These are phyloP conservation scores for Hydnomerulius pinastri DNA, from an alignment of 768 basidiomycete genomes.

Conservation along the genomic window DNA sequence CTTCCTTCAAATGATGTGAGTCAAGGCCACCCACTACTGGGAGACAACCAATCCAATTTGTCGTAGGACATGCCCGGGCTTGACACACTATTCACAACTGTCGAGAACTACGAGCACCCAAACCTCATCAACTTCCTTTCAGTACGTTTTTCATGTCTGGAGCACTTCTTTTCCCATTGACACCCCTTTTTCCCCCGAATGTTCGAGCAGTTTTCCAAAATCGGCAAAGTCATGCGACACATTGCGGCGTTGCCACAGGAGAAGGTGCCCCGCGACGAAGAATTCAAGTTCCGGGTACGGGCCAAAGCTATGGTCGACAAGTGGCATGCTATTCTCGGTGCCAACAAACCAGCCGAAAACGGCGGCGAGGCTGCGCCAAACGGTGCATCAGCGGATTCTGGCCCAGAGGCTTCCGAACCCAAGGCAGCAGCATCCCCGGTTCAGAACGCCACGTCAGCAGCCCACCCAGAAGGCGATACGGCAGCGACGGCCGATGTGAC, in stretches of 20 bases:
- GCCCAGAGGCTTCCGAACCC: conserved; percentile 17
- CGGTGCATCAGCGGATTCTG: conserved; percentile 23
- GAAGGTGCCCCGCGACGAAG: conserved; percentile 51
- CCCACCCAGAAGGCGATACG: conserved; percentile 19
- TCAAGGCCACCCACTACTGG: conserved; percentile 7
- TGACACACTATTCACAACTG: conserved; percentile 70
- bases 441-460: conserved; percentile 33
- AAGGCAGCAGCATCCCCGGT: conserved; percentile 23
- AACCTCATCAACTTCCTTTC: conserved; percentile 70
- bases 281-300: conserved; percentile 54
- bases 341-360: conserved; percentile 34
- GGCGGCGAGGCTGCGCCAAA: conserved; percentile 29
- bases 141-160: conserved; percentile 36
- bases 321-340: conserved; percentile 42
- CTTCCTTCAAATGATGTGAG: conserved; percentile 66
- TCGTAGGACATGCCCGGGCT: conserved; percentile 76
- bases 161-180: conserved; percentile 11
- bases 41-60: conserved; percentile 8
- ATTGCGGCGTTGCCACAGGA: conserved; percentile 46
- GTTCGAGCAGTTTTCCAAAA: conserved; percentile 43
- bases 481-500: conserved; percentile 38
- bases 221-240: conserved; percentile 63
- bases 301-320: conserved; percentile 49
- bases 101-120: conserved; percentile 77
- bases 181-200: conserved; percentile 5